A percentile compares a stretch with the other conserved stretches of the same genome.
Conservation (phyloP, 2,329 filamentous ascomycete species). For the Alternaria incomplexa region DNA sequence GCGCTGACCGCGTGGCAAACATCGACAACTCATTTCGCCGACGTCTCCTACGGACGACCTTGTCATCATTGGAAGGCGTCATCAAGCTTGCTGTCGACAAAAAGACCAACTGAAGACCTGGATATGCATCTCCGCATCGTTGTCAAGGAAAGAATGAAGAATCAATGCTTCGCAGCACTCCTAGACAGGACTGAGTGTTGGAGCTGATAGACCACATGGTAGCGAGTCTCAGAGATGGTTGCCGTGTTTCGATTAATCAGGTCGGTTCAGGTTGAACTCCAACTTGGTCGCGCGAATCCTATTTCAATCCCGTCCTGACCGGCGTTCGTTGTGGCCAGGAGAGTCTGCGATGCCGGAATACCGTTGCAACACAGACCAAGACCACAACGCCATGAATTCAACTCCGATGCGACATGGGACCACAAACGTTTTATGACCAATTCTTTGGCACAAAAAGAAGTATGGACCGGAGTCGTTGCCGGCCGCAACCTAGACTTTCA, state of each 20-base stretch:
- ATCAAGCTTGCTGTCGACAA: not conserved
- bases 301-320: not conserved
- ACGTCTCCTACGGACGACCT: not conserved
- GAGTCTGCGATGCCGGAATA: not conserved
- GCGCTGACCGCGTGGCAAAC: not conserved
- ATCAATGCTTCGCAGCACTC: not conserved
- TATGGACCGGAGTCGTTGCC: not conserved
- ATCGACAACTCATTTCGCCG: not conserved
- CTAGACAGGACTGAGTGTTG: not conserved
- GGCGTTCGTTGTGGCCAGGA: not conserved
- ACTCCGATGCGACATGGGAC: not conserved
- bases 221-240: not conserved
- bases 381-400: not conserved
- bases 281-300: not conserved
- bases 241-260: not conserved
- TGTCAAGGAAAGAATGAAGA: not conserved
- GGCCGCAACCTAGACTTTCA: not conserved
- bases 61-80: not conserved
- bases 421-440: not conserved
- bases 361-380: not conserved
- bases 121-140: not conserved
- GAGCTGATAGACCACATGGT: not conserved
- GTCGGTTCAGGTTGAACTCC: not conserved
- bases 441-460: not conserved
- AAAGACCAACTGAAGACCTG: not conserved